Base-by-base conservation (phyloP, 192 early-diverging fungal genomes). In the Chytriomyces sp. region DNA sequence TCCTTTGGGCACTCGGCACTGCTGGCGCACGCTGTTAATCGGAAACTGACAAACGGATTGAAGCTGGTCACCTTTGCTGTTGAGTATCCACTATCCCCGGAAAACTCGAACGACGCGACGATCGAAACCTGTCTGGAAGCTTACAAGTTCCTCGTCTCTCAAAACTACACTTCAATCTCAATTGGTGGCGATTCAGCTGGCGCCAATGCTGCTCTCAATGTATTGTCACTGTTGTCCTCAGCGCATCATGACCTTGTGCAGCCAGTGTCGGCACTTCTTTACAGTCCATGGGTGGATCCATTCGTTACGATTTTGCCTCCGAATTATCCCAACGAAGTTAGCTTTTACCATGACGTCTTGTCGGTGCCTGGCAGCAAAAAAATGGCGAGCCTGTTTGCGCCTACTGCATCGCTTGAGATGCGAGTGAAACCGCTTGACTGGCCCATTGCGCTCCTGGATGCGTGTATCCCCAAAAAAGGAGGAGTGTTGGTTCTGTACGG, bases 121-220 rank as follows among this genome's bases (percentile, higher is more conserved):
- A n/a, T 75, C 6, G 11, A 64, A 16, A 23, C 35, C 1, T 64
- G 46, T 26, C 1, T 75, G 7, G 64, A 65, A 18, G 73, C 62
- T 18, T 75, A 66, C 64, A 64, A 28, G 26, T 24, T 20, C 10
- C 45, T 75, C 6, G 11, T 75, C 11, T n/a, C 10, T 8, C 45
- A 18, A 10, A 64, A 64, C 7, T 75, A 49, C 64, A 66, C 24
- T 6, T 49, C 7, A 16, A 75, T 75, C 28, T 65, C 48, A 16
- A 10, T 75, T 11, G 64, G 47, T 13, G 73, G 73, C 28, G 73
- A 75, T 20, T 65, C 62, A 5, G 73, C 73, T 28, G 73, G 73
- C 26, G 73, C 63, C 23, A 45, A 75, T 64, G 23, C 28, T 2
- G 73, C 63, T 16, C 46, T 75, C 62, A 75, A 75, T 49, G 5